Evolutionary conservation across 1,284 basidiomycete species (phyloP).

Genomic region (Chiua sp.): DNA sequence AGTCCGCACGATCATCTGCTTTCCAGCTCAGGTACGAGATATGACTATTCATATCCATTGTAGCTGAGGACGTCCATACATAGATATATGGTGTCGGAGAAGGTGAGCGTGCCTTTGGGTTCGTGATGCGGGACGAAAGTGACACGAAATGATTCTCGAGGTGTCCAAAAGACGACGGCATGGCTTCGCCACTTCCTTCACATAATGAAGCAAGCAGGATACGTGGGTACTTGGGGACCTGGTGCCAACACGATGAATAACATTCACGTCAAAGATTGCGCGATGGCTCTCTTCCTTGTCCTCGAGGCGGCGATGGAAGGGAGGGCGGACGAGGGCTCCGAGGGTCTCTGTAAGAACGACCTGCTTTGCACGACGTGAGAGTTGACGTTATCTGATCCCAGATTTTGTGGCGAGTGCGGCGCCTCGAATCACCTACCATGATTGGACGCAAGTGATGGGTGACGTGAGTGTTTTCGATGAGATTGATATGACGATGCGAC

Average conservation of each 20-base stretch:
- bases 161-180: constrained; percentile 40
- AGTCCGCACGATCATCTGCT: constrained; percentile 48
- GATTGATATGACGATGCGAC: not conserved
- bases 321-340: constrained; percentile 43
- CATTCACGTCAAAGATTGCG: constrained; percentile 46
- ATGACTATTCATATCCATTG: not conserved
- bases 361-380: not conserved
- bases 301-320: constrained; percentile 45
- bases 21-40: constrained; percentile 40
- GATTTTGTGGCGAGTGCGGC: constrained; percentile 33
- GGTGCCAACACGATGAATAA: constrained; percentile 44
- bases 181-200: constrained; percentile 41
- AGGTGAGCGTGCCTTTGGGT: constrained; percentile 26
- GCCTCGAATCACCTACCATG: constrained; percentile 30
- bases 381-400: constrained; percentile 9
- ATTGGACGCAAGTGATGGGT: constrained; percentile 41
- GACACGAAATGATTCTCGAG: constrained; percentile 12
- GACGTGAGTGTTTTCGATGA: constrained; percentile 35
- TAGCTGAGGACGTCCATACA: not conserved
- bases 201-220: constrained; percentile 36
- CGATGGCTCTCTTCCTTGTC: constrained; percentile 37
- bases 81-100: constrained; percentile 48
- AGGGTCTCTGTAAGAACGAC: constrained; percentile 42
- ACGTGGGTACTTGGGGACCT: constrained; percentile 46
- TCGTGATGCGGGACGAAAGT: not conserved